phyloP scores from a whole-genome alignment of 371 early-diverging fungal genomes.

The Neoconidiobolus thromboides region DNA sequence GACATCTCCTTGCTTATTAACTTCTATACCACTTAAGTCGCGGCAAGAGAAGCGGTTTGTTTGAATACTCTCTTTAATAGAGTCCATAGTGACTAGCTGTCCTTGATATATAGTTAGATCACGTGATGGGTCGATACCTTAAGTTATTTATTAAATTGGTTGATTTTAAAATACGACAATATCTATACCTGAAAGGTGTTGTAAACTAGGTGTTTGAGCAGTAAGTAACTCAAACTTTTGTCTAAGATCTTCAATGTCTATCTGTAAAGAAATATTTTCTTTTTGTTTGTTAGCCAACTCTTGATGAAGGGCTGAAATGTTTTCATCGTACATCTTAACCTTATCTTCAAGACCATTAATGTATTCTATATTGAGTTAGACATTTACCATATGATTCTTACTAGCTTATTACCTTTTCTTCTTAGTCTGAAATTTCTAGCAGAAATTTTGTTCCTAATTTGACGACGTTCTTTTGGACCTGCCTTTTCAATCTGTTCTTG shows the following conservation, averaged over 20 bases:
- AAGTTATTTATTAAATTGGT: no score
- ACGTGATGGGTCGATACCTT: no score
- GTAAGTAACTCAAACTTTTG: slow-evolving; percentile 3
- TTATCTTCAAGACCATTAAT: slow-evolving; percentile 61
- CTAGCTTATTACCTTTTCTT: slow-evolving; percentile 43
- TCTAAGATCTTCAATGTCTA: not conserved
- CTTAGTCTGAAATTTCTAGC: slow-evolving; percentile 75
- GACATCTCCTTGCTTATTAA: no score
- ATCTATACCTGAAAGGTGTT: no score
- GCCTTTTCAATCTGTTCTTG: slow-evolving; percentile 24
- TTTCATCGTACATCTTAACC: slow-evolving; percentile 40
- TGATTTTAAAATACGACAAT: no score
- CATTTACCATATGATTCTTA: not conserved
- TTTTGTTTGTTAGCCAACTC: slow-evolving; percentile 23
- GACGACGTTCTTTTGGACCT: slow-evolving; percentile 62
- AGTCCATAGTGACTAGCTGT: no score
- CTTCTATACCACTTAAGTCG: no score
- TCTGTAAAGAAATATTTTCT: slow-evolving; percentile 21
- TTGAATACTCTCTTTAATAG: no score
- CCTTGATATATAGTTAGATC: no score
- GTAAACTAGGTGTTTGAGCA: no score
- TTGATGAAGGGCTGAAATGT: slow-evolving; percentile 23
- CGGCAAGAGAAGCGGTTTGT: no score
- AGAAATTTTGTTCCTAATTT: slow-evolving; percentile 71
- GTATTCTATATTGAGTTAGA: slow-evolving; percentile 29